Evolutionary conservation across 108 stramenopile genomes (phyloP).

Genomic region (Nitzschia inconspicua): DNA sequence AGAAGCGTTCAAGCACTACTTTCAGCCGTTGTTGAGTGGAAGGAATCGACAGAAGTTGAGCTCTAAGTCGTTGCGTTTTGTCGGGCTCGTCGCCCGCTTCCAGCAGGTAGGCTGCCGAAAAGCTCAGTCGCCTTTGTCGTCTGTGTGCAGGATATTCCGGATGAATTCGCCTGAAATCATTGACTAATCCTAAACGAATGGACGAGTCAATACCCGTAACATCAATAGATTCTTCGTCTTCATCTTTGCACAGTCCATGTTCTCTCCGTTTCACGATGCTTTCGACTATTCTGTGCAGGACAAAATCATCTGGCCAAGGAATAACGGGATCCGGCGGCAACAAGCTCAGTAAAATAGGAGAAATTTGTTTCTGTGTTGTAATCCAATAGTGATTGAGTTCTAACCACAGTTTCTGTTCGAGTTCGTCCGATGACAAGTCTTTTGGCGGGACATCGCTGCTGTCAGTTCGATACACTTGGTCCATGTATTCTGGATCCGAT

Average conservation of each 20-base stretch:
- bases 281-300: slow-evolving; percentile 15
- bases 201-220: no score
- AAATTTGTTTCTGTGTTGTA: slow-evolving; percentile 33
- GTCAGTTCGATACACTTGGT: no score
- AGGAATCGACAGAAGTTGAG: slow-evolving; percentile 49
- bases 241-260: no score
- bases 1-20: slow-evolving; percentile 21
- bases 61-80: slow-evolving; percentile 30
- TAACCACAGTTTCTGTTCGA: slow-evolving; percentile 62
- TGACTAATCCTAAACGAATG: no score
- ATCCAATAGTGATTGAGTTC: slow-evolving; percentile 48
- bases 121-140: slow-evolving; percentile 60
- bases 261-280: no score
- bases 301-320: slow-evolving; percentile 26
- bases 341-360: slow-evolving; percentile 43
- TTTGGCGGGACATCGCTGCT: no score
- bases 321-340: slow-evolving; percentile 22
- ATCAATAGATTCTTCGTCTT: no score
- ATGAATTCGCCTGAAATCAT: no score
- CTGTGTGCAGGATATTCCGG: slow-evolving; percentile 64
- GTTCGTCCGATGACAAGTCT: slow-evolving; percentile 41
- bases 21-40: slow-evolving; percentile 43
- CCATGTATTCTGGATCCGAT: slow-evolving; percentile 6
- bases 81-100: slow-evolving; percentile 32
- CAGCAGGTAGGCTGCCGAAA: slow-evolving; percentile 50